Conservation (phyloP, 257 asterid genomes). For the Henckelia pumila region DNA sequence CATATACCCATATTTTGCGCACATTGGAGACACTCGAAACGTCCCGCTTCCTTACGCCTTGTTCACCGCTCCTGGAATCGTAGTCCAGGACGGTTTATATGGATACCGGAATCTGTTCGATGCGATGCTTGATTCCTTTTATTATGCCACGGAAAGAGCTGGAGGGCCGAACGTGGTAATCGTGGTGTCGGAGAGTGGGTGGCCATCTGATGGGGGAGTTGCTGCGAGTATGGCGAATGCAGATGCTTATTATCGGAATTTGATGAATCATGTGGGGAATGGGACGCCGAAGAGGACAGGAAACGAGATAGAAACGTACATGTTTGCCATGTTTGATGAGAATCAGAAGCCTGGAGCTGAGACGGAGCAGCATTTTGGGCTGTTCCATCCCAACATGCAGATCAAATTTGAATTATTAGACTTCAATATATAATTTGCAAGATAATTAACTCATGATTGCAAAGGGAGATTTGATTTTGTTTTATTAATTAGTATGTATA, state of each 20-base stretch:
- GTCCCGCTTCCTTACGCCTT: constrained; percentile 32
- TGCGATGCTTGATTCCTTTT: too few species aligned
- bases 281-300: constrained; percentile 43
- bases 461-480: too few species aligned
- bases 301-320: constrained; percentile 38
- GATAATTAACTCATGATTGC: too few species aligned
- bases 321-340: constrained; percentile 62
- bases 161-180: too few species aligned
- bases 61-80: constrained; percentile 16
- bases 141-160: too few species aligned
- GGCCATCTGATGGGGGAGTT: constrained; percentile 34
- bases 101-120: too few species aligned
- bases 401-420: constrained; percentile 33
- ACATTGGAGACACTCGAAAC: not conserved
- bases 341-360: constrained; percentile 29
- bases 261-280: not conserved
- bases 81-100: too few species aligned
- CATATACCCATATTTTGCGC: constrained; percentile 45
- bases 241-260: too few species aligned
- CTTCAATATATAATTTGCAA: constrained; percentile 11
- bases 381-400: constrained; percentile 34
- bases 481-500: too few species aligned
- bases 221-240: not conserved
- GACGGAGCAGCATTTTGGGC: constrained; percentile 44
- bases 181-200: constrained; percentile 29